These are phyloP conservation scores for Penicillium maclennaniae DNA, from an alignment of 495 filamentous ascomycete genomes.

Conservation along the genomic window DNA sequence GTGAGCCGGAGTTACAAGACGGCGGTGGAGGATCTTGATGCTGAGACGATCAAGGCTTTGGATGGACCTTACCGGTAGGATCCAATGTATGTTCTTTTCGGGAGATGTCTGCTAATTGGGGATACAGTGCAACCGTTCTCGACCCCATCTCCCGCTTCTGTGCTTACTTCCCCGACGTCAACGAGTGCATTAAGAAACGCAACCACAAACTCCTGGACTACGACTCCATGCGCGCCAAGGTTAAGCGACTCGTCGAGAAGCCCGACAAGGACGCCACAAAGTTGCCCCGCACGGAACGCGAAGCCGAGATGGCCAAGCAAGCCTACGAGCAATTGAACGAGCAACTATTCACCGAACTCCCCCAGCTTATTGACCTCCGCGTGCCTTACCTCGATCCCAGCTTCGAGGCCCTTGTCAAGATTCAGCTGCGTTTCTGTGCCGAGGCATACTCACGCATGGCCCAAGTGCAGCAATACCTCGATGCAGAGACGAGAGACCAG, in stretches of 20 bases:
- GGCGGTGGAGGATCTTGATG: constrained; percentile 93
- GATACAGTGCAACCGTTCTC: constrained; percentile 74
- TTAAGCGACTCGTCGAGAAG: constrained; percentile 95
- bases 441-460: constrained; percentile 97
- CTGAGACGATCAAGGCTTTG: constrained; percentile 95
- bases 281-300: constrained; percentile 88
- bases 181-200: constrained; percentile 98
- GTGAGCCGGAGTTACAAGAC: constrained; percentile 96
- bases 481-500: constrained; percentile 92
- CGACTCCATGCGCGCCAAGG: constrained; percentile 89
- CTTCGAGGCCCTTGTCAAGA: constrained; percentile 97
- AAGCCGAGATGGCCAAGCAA: constrained; percentile 85
- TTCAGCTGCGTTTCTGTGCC: constrained; percentile 94
- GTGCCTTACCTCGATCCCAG: constrained; percentile 95
- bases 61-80: constrained; percentile 89
- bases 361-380: constrained; percentile 95
- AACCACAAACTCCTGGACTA: constrained; percentile 98
- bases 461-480: constrained; percentile 97
- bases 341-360: constrained; percentile 85
- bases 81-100: background rate
- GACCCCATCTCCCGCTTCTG: constrained; percentile 95
- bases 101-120: background rate
- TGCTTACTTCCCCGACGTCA: constrained; percentile 98
- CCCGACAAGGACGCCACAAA: constrained; percentile 97
- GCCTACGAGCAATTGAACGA: constrained; percentile 96